These are phyloP conservation scores for Mycena citricolor DNA, from an alignment of 1,284 basidiomycete genomes.

Conservation along the genomic window DNA sequence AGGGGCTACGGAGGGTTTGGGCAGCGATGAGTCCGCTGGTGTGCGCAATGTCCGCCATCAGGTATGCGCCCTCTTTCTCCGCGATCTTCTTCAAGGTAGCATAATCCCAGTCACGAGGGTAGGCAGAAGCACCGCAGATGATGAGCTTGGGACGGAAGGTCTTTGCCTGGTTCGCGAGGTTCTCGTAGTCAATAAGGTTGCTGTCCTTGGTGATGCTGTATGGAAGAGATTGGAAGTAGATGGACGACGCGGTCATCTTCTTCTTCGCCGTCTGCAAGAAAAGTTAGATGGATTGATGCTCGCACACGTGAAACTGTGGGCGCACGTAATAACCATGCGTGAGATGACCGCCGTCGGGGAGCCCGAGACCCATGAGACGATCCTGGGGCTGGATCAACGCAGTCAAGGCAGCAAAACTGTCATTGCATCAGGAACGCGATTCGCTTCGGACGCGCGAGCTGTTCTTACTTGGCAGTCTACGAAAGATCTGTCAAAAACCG, in stretches of 20 bases:
- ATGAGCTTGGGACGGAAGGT: conserved; percentile 96
- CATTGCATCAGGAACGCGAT: conserved; percentile 18
- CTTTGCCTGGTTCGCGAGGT: conserved; percentile 84
- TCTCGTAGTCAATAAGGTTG: conserved; percentile 90
- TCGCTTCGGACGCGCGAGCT: conserved; percentile 10
- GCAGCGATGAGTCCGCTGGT: conserved; percentile 96
- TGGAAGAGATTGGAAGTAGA: conserved; percentile 99
- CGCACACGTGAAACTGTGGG: no score
- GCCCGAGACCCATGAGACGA: conserved; percentile 98
- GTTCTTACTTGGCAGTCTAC: conserved; percentile 78
- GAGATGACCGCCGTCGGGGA: conserved; percentile 97
- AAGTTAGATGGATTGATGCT: conserved; percentile 29
- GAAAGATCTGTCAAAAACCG: conserved; percentile 16
- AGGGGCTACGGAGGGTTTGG: conserved; percentile 89
- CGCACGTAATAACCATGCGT: conserved; percentile 95
- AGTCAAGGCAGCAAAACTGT: conserved; percentile 95
- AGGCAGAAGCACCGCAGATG: conserved; percentile 98
- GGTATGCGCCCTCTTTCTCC: conserved; percentile 87
- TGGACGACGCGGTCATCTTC: conserved; percentile 99
- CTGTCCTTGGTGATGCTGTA: conserved; percentile 86
- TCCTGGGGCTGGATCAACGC: conserved; percentile 97
- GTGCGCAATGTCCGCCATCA: conserved; percentile 97
- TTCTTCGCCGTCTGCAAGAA: conserved; percentile 90
- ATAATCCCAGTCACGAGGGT: conserved; percentile 99
- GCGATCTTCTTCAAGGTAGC: conserved; percentile 79